Evolutionary conservation across 176 grass and related monocot genomes (phyloP), one percentile per base, ranked within the genome.

Genomic region (Aegilops bicornis): DNA sequence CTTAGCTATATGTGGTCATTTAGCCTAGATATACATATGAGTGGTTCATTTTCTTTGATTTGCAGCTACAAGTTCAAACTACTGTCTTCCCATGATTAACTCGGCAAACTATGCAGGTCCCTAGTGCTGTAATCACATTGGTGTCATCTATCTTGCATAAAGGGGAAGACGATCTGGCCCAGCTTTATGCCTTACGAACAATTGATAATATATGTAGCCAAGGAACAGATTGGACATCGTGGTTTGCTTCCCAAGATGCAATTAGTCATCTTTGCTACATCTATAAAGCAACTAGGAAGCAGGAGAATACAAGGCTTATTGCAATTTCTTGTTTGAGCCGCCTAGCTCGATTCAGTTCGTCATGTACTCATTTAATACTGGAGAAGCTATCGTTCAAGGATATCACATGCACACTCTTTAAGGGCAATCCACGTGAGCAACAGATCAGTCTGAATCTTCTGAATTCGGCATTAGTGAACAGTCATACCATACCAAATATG

Each of bases 191-290:
- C 71, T 81, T 98, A 86, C 84, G 94, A 58, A 92, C 97, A 78
- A 92, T 98, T 77, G 97, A 98, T 79, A 98, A 98, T 66, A 96
- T 98, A 79, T 96, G 93, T 48, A 98, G 92, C 73, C 97, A 91
- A 94, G 97, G 97, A 59, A 84, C 71, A 71, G 92, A 96, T 30
- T 98, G 93, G 97, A 91, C 97, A 70, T 92, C 97, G 19, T 89
- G 97, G 86, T 98, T 96, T 89, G 91, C 84, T 77, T 88, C 90
- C 58, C 93, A 98, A 69, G 94, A 98, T 92, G 88, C 90, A 5
- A 96, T 96, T 69, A 90, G 80, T 70, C 88, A 98, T 50, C 83
- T 98, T 73, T 91, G 86, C 54, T 96, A 96, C 56, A 98, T 98
- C 79, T 98, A 96, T 76, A 98, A 91, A 88, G 94, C 97, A 83